These are phyloP conservation scores for Fraxinus sp. DNA, from an alignment of 305 asterid species.

Conservation along the genomic window DNA sequence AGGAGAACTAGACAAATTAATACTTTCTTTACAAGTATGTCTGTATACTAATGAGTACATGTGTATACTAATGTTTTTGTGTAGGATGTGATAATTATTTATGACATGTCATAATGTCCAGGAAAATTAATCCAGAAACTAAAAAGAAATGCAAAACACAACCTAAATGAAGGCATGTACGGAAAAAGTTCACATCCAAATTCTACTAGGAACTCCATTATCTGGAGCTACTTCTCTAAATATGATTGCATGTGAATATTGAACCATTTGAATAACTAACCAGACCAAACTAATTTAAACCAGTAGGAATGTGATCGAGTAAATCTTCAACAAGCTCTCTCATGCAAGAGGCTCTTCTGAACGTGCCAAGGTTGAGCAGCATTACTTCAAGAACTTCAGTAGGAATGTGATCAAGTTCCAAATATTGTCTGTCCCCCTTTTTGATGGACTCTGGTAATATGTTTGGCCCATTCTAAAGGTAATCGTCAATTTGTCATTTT, in stretches of 20 bases:
- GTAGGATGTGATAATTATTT: not conserved
- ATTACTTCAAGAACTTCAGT: not conserved
- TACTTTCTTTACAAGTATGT: not conserved
- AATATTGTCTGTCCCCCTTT: not conserved
- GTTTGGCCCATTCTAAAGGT: not conserved
- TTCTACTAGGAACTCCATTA: not conserved
- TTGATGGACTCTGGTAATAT: not conserved
- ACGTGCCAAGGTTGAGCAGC: not conserved
- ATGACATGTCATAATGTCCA: not conserved
- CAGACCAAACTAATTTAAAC: not conserved
- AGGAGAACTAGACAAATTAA: constrained; percentile 5
- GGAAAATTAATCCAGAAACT: not conserved
- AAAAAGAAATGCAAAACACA: not conserved
- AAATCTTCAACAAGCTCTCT: not conserved
- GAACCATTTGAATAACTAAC: not conserved
- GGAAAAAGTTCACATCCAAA: not conserved
- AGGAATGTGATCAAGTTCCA: not conserved
- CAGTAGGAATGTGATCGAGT: not conserved
- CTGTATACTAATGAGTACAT: not conserved
- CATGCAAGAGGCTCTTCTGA: not conserved
- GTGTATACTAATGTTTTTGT: not conserved
- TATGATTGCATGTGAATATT: not conserved
- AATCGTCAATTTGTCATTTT: not conserved
- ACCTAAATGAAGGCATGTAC: not conserved
- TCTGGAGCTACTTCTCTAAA: not conserved